Percentiles rank a stretch among this genome's conserved stretches.
These are phyloP conservation scores for Cucurbita argyrosperma DNA, from an alignment of 306 rosid species.

Conservation along the genomic window DNA sequence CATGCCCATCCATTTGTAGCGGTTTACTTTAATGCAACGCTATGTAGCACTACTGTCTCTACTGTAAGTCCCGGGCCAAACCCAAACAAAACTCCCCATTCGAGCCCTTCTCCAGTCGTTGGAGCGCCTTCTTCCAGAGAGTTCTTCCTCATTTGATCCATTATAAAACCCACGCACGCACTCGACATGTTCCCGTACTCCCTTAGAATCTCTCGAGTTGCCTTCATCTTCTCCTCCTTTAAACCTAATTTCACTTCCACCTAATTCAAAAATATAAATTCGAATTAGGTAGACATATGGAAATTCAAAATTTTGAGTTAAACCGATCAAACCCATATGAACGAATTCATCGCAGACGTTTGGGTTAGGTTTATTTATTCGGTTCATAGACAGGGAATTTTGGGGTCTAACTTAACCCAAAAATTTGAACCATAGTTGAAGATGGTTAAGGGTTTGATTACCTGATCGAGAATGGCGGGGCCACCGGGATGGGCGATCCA, in stretches of 20 bases:
- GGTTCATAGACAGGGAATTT: no score
- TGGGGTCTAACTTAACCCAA: no score
- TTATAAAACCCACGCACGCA: slow-evolving; percentile 35
- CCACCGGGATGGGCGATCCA: slow-evolving; percentile 67
- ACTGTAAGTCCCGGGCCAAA: slow-evolving; percentile 53
- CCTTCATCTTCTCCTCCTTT: slow-evolving; percentile 25
- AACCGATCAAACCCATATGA: no score
- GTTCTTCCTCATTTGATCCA: slow-evolving; percentile 35
- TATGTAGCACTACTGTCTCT: slow-evolving; percentile 37
- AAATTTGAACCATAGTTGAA: no score
- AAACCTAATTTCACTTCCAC: slow-evolving; percentile 34
- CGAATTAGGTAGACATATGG: no score
- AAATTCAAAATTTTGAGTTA: no score
- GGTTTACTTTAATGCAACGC: background rate
- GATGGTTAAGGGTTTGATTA: no score
- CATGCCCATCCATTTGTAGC: no score
- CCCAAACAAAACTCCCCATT: slow-evolving; percentile 50
- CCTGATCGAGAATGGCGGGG: slow-evolving; percentile 34
- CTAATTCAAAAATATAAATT: background rate
- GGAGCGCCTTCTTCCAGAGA: slow-evolving; percentile 23
- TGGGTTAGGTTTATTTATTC: no score
- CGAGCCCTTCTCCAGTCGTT: slow-evolving; percentile 41
- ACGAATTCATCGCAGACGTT: no score
- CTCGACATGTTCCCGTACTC: slow-evolving; percentile 58
- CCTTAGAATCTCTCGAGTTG: slow-evolving; percentile 29